These are phyloP conservation scores for Teunomyces tritomae DNA, from an alignment of 805 yeast genomes.

Conservation along the genomic window DNA sequence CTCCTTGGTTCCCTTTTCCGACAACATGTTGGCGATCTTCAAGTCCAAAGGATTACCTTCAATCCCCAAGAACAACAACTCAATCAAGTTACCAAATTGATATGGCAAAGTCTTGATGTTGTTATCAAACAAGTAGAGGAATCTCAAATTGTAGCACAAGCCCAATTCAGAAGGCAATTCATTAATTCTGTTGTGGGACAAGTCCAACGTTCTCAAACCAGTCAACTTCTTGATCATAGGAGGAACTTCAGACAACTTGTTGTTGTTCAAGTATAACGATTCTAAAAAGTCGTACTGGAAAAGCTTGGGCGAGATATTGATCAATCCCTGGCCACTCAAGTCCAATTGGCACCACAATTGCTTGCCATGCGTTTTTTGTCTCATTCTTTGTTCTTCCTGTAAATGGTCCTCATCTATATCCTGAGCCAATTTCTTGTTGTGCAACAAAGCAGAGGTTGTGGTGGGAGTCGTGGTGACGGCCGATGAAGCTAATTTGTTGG, in stretches of 20 bases:
- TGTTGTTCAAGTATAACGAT: constrained; percentile 83
- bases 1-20: constrained; percentile 82
- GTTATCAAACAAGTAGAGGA: constrained; percentile 85
- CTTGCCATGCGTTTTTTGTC: constrained; percentile 57
- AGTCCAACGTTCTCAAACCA: constrained; percentile 77
- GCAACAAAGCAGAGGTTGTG: constrained; percentile 30
- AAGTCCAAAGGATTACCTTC: constrained; percentile 88
- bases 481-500: constrained; percentile 21
- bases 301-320: constrained; percentile 65
- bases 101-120: constrained; percentile 70
- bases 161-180: constrained; percentile 86
- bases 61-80: constrained; percentile 81
- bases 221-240: constrained; percentile 61
- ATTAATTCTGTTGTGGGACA: constrained; percentile 71
- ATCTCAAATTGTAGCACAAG: constrained; percentile 72
- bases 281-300: constrained; percentile 83
- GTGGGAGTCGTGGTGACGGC: constrained; percentile 34
- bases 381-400: constrained; percentile 59
- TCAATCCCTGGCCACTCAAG: constrained; percentile 83
- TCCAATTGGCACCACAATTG: constrained; percentile 96
- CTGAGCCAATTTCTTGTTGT: constrained; percentile 40
- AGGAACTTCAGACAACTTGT: constrained; percentile 70
- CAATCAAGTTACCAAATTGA: constrained; percentile 82
- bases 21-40: constrained; percentile 60
- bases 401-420: constrained; percentile 51